A percentile compares a stretch with the other conserved stretches of the same genome.
These are phyloP conservation scores for Coemansia sp. DNA, from an alignment of 192 early-diverging fungal genomes.

Conservation along the genomic window DNA sequence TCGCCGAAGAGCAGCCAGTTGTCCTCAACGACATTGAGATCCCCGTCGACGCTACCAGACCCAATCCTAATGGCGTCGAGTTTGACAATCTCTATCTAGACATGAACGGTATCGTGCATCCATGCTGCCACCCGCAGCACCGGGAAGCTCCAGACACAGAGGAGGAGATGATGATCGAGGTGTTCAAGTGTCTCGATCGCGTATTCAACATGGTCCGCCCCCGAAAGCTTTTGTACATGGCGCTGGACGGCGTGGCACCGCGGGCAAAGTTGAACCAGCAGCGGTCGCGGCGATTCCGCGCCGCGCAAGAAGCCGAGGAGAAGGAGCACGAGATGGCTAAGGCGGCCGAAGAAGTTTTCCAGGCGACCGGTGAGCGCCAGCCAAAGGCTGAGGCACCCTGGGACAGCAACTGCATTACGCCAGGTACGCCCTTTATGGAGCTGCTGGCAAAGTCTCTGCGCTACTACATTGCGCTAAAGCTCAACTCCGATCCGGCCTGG, in stretches of 20 bases:
- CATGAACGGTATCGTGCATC: constrained; percentile 96
- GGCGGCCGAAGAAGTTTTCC: constrained; percentile 50
- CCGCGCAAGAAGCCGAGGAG: constrained; percentile 69
- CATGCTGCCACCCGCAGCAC: constrained; percentile 69
- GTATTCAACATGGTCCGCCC: constrained; percentile 91
- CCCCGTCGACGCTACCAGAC: constrained; percentile 80
- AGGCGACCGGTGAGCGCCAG: constrained; percentile 50
- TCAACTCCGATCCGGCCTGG: constrained; percentile 88
- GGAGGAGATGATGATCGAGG: constrained; percentile 92
- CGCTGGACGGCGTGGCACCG: constrained; percentile 98
- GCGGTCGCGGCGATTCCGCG: constrained; percentile 92
- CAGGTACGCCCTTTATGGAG: constrained; percentile 96
- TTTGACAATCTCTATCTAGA: constrained; percentile 97
- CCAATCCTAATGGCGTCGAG: constrained; percentile 87
- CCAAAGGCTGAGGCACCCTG: constrained; percentile 60
- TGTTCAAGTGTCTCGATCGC: constrained; percentile 95
- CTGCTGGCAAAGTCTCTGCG: constrained; percentile 79
- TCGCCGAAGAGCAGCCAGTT: constrained; percentile 66
- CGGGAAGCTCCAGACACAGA: constrained; percentile 69
- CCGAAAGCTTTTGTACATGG: constrained; percentile 94
- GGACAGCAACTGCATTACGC: constrained; percentile 98
- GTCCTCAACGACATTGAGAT: constrained; percentile 67
- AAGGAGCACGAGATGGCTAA: constrained; percentile 22
- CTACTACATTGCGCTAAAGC: constrained; percentile 82
- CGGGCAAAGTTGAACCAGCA: constrained; percentile 99